Base-by-base conservation (phyloP, 2,329 filamentous ascomycete genomes). In the Gaeumannomyces sp. region DNA sequence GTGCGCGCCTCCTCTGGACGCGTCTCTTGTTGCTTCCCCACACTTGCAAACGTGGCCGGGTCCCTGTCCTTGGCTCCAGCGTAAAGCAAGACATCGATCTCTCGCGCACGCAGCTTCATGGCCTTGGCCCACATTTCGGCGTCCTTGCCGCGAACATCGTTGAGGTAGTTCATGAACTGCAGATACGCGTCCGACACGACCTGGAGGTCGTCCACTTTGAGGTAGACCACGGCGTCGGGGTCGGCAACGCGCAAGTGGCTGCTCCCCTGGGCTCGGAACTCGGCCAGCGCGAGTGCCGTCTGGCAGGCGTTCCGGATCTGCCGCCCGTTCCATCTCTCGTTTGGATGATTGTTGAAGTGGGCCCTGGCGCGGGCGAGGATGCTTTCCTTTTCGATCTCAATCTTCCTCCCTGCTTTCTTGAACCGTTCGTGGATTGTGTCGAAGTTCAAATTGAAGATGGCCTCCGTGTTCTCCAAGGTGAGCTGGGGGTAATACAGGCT, bases 231-330 rank as follows among this genome's bases (percentile, higher is more conserved):
- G 11, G 67, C 66, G 16, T 68, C 60, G 2, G 68, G 61, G 1
- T 67, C 65, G 5, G 58, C 27, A 25, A 60, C 25, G 5, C 19
- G 11, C 59, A 27, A 16, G 7, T 65, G 29, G 4, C 56, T 64
- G 19, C n/a, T 61, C 4, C 59, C 59, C n/a, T 58, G 56, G 8
- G 56, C 56, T 6, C 68, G 59, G 63, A 67, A 70, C 56, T 71
- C 69, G 29, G 71, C 71, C 14, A 73, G 65, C 4, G 73, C 72
- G 3, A 73, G 63, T 0, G 72, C 73, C 6, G 71, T 72, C 58
- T 74, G 72, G 64, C 72, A 75, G 2, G 71, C 72, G 66, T 75
- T 73, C 29, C 72, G 70, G 64, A 75, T 75, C 70, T 75, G 73
- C 13, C 73, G 69, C 11, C 73, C 73, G 64, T 76, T 75, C 73